Conservation (phyloP, 2,329 filamentous ascomycete species). For the Dactylella cylindrospora region DNA sequence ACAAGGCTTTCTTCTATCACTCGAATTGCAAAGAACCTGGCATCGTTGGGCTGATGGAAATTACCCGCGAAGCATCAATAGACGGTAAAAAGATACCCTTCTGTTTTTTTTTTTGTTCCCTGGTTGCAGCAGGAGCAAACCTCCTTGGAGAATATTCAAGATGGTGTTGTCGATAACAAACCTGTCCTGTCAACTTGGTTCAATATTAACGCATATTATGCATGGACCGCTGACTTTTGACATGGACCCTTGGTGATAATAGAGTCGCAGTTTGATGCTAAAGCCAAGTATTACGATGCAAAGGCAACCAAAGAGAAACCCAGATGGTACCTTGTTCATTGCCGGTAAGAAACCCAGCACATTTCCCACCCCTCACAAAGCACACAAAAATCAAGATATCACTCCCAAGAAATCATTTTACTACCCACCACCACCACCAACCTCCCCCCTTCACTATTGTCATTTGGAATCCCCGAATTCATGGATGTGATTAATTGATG, state of each 20-base stretch:
- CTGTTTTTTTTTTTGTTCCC: too few species aligned
- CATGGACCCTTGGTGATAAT: constrained; percentile 32
- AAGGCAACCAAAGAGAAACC: constrained; percentile 69
- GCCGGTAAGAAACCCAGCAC: constrained; percentile 13
- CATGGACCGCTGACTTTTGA: constrained; percentile 4
- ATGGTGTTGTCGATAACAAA: constrained; percentile 50
- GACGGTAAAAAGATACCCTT: constrained; percentile 62
- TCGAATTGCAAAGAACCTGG: constrained; percentile 67
- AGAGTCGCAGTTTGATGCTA: constrained; percentile 71
- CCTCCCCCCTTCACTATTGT: background rate
- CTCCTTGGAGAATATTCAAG: too few species aligned
- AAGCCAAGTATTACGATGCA: constrained; percentile 79
- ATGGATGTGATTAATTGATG: constrained; percentile 35
- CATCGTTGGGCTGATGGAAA: constrained; percentile 84
- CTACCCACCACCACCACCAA: background rate
- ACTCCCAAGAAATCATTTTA: too few species aligned
- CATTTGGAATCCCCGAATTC: constrained; percentile 6
- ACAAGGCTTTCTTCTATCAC: constrained; percentile 96
- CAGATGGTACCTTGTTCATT: constrained; percentile 83
- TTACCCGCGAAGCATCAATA: constrained; percentile 78
- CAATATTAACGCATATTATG: constrained; percentile 19
- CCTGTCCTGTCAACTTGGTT: constrained; percentile 8
- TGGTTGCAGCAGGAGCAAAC: too few species aligned
- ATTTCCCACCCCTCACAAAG: background rate
- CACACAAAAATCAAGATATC: too few species aligned